A percentile compares a stretch with the other conserved stretches of the same genome.
phyloP scores from a whole-genome alignment of 805 yeast species.

The Yarrowia osloensis region DNA sequence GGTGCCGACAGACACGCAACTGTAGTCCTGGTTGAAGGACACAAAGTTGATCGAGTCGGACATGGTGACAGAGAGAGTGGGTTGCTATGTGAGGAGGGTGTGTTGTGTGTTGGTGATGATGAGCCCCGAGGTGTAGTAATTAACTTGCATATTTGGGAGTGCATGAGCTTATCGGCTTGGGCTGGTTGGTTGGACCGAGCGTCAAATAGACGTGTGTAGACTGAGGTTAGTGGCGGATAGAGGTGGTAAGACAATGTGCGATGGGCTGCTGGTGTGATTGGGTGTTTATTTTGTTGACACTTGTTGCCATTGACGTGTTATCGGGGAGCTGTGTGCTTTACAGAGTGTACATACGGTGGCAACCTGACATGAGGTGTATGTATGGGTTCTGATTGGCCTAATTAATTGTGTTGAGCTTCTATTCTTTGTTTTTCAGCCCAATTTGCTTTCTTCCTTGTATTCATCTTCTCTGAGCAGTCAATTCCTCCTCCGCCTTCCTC shows the following conservation, averaged over 20 bases:
- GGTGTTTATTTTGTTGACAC: not conserved
- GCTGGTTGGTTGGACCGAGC: not conserved
- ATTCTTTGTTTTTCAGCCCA: not conserved
- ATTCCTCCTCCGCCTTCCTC: not conserved
- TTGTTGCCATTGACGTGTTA: not conserved
- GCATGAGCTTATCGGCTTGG: constrained; percentile 10
- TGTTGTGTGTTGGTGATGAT: constrained; percentile 2
- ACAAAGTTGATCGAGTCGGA: constrained; percentile 49
- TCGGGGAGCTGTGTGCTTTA: not conserved
- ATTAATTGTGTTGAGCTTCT: not conserved
- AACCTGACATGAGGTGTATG: not conserved
- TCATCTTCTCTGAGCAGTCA: not conserved
- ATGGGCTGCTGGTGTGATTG: not conserved
- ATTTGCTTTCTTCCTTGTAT: not conserved
- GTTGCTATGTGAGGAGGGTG: not conserved
- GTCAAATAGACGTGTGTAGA: not conserved
- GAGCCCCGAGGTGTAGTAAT: constrained; percentile 13
- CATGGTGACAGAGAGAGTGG: not conserved
- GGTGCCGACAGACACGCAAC: constrained; percentile 76
- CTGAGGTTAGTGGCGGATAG: not conserved
- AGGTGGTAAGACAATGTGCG: not conserved
- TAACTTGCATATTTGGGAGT: constrained; percentile 27
- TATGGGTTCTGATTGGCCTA: not conserved
- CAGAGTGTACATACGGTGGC: not conserved
- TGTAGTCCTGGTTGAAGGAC: constrained; percentile 87